Percentiles rank a stretch among this genome's conserved stretches.
Conservation (phyloP, 441 rosid species). For the Raphanus hybrid region DNA sequence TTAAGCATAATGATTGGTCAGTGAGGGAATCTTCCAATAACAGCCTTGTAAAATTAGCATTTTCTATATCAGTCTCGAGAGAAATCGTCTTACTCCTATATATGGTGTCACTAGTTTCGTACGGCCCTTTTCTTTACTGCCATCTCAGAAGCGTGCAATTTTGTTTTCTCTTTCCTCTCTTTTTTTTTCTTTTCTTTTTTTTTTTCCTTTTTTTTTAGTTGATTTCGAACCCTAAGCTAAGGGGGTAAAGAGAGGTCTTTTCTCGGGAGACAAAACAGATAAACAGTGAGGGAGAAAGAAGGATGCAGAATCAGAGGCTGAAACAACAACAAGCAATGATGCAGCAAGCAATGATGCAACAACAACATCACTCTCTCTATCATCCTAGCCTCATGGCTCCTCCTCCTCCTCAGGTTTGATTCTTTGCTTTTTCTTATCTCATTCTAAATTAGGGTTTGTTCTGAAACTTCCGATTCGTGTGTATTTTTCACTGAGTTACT, state of each 20-base stretch:
- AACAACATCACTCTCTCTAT: conserved; percentile 72
- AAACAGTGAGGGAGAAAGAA: conserved; percentile 31
- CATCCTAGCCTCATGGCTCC: conserved; percentile 53
- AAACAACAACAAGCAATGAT: conserved; percentile 49
- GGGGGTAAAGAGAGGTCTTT: background rate
- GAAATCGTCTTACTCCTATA: conserved; percentile 31
- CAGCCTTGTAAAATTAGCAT: background rate
- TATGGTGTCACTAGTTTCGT: conserved; percentile 32
- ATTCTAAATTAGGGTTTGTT: conserved; percentile 4
- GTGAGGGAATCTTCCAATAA: background rate
- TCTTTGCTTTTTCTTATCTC: background rate
- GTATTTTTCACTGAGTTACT: background rate
- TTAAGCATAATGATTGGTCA: background rate
- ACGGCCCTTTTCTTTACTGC: conserved; percentile 15
- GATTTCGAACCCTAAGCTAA: conserved; percentile 39
- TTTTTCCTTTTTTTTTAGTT: conserved; percentile 3
- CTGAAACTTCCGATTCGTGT: background rate
- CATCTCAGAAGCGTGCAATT: conserved; percentile 7
- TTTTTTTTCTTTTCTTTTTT: background rate
- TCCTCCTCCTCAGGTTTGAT: conserved; percentile 51
- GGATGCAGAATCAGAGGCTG: conserved; percentile 92
- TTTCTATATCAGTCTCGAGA: background rate
- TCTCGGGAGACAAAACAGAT: conserved; percentile 32
- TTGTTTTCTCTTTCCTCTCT: conserved; percentile 32
- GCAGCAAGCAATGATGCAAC: conserved; percentile 57